Evolutionary conservation across 2,329 filamentous ascomycete species (phyloP), one percentile per base, ranked within the genome.

Genomic region (Penicillium brasilianum): DNA sequence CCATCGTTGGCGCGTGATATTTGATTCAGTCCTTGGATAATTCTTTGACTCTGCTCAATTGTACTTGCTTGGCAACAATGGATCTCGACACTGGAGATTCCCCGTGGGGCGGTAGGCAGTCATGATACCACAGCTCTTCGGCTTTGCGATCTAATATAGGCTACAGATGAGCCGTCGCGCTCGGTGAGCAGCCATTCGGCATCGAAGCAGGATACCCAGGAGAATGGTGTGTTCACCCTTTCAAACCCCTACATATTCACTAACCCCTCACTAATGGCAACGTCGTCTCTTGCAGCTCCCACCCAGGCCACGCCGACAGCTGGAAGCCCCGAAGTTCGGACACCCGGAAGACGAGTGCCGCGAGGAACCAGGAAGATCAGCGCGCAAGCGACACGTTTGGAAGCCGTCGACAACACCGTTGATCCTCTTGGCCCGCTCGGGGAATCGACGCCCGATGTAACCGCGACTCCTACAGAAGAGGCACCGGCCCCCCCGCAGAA

Each of bases 401-500:
- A 89, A 76, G 84, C 84, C 55, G 85, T 88, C 61, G 87, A 88
- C 67, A 83, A 87, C 70, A 82, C 85, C 48, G 78, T 87, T 60
- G 87, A 87, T 57, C 87, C 87, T 32, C 78, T 89, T 49, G 87
- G 87, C 48, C 86, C 86, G 52, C 75, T 88, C 16, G 85, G 85
- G 36, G 83, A 84, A 61, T 77, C 71, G 28, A 70, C 75, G 11
- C 69, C 74, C 46, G 72, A 76, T 49, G 65, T 69, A 41, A 71
- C 68, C 28, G 71, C 77, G 2, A 76, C 80, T 57, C 72, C 76
- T 28, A 68, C 73, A 59, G 85, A 87, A 57, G 81, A 84, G 66
- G 84, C 84, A 39, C 84, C 85, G 34, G 81, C 80, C 39, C 85
- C 85, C 36, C 86, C 86, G 14, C 83, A 85, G 70, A 88, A 88